A percentile compares a stretch with the other conserved stretches of the same genome.
Evolutionary conservation across 169 alveolate genomes (phyloP).

Genomic region (Plasmodium ovale): DNA sequence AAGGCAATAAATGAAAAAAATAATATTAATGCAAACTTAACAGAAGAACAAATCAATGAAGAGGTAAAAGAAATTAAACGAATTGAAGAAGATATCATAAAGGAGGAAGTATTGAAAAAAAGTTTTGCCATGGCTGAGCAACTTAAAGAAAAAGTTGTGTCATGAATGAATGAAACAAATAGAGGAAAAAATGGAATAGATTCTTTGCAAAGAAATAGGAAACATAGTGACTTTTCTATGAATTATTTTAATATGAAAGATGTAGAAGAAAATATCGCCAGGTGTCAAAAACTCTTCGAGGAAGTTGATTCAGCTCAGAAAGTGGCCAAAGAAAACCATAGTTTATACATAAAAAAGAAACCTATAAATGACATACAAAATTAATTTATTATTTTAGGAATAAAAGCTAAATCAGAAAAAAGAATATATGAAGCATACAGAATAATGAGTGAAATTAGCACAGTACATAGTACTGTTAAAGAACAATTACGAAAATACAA

Average conservation of each 20-base stretch:
- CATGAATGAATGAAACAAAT: not conserved
- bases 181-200: conserved; percentile 5
- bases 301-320: not conserved
- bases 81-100: not conserved
- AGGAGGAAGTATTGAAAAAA: not conserved
- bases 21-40: not conserved
- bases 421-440: not conserved
- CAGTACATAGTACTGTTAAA: not conserved
- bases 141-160: not conserved
- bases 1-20: not conserved
- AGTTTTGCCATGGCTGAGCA: not conserved
- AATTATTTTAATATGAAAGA: not conserved
- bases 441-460: not conserved
- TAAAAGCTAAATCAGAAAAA: conserved; percentile 21
- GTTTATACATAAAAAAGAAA: not conserved
- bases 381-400: not conserved
- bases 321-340: not conserved
- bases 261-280: not conserved
- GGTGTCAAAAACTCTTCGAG: not conserved
- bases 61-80: not conserved
- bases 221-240: no score
- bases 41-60: conserved; percentile 2
- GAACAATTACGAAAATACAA: not conserved
- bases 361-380: not conserved
- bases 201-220: not conserved